These are phyloP conservation scores for Dendrocalamus latiflorus DNA, from an alignment of 202 grass and related monocot species.

Conservation along the genomic window DNA sequence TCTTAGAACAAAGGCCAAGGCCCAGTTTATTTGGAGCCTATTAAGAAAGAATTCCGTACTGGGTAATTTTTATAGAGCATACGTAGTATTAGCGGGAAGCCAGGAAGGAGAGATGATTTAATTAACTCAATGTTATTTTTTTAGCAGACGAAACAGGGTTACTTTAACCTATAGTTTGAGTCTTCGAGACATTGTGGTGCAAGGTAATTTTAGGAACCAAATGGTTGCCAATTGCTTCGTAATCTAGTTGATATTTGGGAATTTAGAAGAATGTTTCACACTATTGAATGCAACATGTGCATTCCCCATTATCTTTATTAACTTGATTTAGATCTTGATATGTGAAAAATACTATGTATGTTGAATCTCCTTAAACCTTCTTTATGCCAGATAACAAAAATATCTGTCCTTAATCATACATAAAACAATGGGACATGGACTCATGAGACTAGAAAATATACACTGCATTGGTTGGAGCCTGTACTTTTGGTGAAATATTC, in stretches of 20 bases:
- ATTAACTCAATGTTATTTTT: neutral
- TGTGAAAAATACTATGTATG: neutral
- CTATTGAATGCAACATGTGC: neutral
- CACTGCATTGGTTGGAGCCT: neutral
- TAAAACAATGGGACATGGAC: neutral
- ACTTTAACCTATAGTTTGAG: neutral
- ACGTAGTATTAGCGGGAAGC: neutral
- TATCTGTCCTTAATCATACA: neutral
- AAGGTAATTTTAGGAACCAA: neutral
- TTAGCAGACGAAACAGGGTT: neutral
- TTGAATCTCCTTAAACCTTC: neutral
- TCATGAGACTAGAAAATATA: neutral
- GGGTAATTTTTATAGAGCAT: neutral
- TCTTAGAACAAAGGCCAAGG: neutral
- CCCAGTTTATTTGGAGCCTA: neutral
- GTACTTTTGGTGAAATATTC: neutral
- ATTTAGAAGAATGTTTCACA: neutral
- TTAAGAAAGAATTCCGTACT: neutral
- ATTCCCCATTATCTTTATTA: neutral
- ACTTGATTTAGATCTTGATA: neutral
- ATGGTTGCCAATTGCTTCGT: neutral
- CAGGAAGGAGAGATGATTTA: neutral
- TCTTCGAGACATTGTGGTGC: neutral
- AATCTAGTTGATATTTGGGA: slow-evolving; percentile 1
- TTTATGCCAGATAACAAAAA: neutral